Evolutionary conservation across 2,329 filamentous ascomycete species (phyloP).

Genomic region (Pseudofabraea citricarpa): DNA sequence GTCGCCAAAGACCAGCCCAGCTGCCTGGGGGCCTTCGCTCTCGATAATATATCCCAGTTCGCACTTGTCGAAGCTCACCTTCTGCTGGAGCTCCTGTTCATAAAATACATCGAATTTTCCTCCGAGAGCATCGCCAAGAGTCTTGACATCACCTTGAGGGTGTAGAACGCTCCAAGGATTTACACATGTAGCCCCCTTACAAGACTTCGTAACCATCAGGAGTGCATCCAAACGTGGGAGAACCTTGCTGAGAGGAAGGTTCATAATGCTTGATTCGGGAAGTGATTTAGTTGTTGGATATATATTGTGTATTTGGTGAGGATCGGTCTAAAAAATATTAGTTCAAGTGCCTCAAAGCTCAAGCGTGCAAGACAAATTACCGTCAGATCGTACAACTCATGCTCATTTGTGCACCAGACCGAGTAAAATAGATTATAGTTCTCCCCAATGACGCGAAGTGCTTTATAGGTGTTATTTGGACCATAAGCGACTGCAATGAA

Average conservation of each 20-base stretch:
- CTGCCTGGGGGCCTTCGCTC: constrained; percentile 47
- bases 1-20: not conserved
- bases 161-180: constrained; percentile 54
- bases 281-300: constrained; percentile 19
- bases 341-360: not conserved
- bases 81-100: constrained; percentile 34
- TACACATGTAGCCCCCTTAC: constrained; percentile 47
- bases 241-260: constrained; percentile 33
- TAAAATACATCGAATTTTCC: constrained; percentile 49
- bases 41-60: constrained; percentile 50
- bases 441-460: constrained; percentile 35
- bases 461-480: constrained; percentile 45
- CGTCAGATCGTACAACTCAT: constrained; percentile 60
- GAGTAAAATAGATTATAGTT: constrained; percentile 60
- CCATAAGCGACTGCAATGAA: constrained; percentile 14
- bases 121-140: constrained; percentile 45
- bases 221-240: constrained; percentile 51
- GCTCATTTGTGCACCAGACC: constrained; percentile 65
- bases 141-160: constrained; percentile 41
- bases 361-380: constrained; percentile 28
- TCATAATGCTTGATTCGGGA: constrained; percentile 25
- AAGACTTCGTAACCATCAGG: constrained; percentile 56
- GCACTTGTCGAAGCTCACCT: constrained; percentile 48
- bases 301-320: constrained; percentile 45
- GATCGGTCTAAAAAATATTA: constrained; percentile 38